phyloP scores from a whole-genome alignment of 352 stramenopile species.

The Phytophthora fragariae region DNA sequence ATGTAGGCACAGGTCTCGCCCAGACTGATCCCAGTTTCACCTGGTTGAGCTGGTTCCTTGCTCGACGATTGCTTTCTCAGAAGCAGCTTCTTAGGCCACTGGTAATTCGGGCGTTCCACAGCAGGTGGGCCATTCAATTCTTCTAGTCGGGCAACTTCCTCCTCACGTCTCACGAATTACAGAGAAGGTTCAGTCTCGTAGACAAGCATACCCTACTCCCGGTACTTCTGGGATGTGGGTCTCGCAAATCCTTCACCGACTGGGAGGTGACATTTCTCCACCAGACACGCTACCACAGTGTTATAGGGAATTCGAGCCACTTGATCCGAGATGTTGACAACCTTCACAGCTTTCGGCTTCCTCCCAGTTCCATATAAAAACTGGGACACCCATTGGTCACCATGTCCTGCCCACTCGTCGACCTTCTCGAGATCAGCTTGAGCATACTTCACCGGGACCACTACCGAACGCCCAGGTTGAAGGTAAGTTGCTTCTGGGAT shows the following conservation, averaged over 20 bases:
- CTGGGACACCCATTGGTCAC: no score
- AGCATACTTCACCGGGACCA: no score
- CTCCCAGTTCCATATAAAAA: no score
- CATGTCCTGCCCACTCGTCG: no score
- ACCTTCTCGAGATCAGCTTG: no score
- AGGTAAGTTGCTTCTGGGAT: neutral
- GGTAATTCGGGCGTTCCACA: neutral
- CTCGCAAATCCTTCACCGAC: neutral
- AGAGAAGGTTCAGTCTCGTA: conserved; percentile 3
- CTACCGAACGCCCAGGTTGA: no score
- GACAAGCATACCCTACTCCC: neutral
- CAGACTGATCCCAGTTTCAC: neutral
- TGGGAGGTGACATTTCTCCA: neutral
- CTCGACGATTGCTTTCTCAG: neutral
- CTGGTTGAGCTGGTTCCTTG: neutral
- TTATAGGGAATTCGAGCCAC: no score
- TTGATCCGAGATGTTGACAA: no score
- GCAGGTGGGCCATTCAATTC: neutral
- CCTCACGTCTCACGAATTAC: neutral
- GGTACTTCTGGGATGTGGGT: conserved; percentile 2
- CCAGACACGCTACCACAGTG: neutral
- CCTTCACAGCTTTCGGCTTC: no score
- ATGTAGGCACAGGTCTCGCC: neutral
- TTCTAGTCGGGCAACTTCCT: neutral
- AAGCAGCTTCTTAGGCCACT: neutral